These are phyloP conservation scores for Ceratocystis papillata DNA, from an alignment of 2,329 filamentous ascomycete species.

Conservation along the genomic window DNA sequence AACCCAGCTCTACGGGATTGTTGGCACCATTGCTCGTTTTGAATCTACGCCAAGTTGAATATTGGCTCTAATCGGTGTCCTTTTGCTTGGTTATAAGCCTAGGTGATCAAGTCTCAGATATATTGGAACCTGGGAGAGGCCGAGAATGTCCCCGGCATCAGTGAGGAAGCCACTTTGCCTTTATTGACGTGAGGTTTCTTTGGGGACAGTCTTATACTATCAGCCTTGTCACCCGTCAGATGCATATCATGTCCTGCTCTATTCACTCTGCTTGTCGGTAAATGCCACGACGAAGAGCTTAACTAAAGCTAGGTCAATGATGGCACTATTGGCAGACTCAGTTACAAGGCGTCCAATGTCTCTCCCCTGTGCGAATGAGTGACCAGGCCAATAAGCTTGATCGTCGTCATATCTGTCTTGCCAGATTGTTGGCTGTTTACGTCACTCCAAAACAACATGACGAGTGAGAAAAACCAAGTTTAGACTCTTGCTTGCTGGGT, in stretches of 20 bases:
- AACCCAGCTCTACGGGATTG: background rate
- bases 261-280: background rate
- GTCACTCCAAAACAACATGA: constrained; percentile 16
- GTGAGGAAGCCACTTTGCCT: background rate
- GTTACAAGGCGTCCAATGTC: background rate
- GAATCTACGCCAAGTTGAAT: background rate
- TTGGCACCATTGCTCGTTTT: background rate
- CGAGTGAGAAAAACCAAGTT: background rate
- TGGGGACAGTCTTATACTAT: background rate
- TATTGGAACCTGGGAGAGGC: background rate
- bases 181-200: background rate
- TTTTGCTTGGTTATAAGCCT: background rate
- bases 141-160: background rate
- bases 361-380: background rate
- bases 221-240: background rate
- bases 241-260: background rate
- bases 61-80: background rate
- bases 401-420: constrained; percentile 5
- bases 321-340: background rate
- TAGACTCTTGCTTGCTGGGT: background rate
- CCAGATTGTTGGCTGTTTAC: background rate
- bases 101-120: background rate
- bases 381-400: constrained; percentile 1
- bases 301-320: background rate
- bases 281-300: background rate